Percentiles rank a stretch among this genome's conserved stretches.
Conservation (phyloP, 2,329 filamentous ascomycete species). For the Pseudocercospora musae region DNA sequence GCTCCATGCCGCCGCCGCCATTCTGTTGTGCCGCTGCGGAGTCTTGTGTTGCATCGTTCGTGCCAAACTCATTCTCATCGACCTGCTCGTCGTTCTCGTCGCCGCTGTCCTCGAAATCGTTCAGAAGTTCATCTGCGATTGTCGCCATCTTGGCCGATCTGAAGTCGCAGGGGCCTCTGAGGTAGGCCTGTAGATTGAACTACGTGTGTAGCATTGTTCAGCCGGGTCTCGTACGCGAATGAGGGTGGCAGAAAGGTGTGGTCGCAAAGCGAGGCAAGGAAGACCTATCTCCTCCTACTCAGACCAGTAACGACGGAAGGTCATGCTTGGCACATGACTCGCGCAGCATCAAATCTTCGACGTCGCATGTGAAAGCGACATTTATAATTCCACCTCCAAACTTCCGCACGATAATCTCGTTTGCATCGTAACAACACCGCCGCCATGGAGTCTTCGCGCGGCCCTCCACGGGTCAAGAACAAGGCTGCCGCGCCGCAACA, state of each 20-base stretch:
- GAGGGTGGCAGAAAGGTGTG: background rate
- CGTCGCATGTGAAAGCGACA: conserved; percentile 6
- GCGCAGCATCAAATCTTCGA: background rate
- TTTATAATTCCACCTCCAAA: background rate
- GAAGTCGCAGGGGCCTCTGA: too few relatives aligned
- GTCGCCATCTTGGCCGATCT: conserved; percentile 77
- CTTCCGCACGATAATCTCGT: background rate
- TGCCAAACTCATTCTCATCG: conserved; percentile 27
- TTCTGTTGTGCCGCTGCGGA: conserved; percentile 48
- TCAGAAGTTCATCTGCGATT: conserved; percentile 84
- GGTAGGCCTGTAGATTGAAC: too few relatives aligned
- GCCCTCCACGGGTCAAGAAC: conserved; percentile 96
- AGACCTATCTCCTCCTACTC: too few relatives aligned
- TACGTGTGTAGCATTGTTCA: background rate
- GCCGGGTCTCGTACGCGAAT: background rate
- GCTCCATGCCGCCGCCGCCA: conserved; percentile 48
- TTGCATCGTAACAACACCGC: background rate
- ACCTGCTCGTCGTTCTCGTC: conserved; percentile 63
- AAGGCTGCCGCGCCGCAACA: conserved; percentile 81
- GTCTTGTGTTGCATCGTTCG: conserved; percentile 25
- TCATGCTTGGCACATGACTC: background rate
- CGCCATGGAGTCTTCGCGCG: conserved; percentile 81
- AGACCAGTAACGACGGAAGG: too few relatives aligned
- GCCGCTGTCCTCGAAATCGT: conserved; percentile 84
- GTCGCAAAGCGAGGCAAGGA: background rate